Percentiles rank a stretch among this genome's conserved stretches.
phyloP scores from a whole-genome alignment of 305 asterid species.

The Stenogyne calaminthoides region DNA sequence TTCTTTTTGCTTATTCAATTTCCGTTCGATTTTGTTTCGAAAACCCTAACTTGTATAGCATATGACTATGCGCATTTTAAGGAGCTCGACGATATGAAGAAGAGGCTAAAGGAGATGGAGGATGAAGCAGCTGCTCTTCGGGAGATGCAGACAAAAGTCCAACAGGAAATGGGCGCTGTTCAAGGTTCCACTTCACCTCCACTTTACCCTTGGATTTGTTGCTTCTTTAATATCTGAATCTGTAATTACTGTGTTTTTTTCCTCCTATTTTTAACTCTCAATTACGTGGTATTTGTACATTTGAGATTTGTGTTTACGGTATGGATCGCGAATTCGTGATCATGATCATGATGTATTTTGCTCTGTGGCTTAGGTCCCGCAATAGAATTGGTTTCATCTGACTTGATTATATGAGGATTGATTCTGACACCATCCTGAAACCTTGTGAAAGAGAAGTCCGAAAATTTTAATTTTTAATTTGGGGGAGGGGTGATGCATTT shows the following conservation, averaged over 20 bases:
- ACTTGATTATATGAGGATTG: conserved; percentile 13
- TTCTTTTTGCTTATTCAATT: neutral
- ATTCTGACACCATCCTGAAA: neutral
- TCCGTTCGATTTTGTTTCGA: neutral
- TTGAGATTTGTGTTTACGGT: conserved; percentile 11
- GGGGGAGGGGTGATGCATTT: neutral
- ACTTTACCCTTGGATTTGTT: neutral
- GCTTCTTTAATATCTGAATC: neutral
- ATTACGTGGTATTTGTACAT: conserved; percentile 3
- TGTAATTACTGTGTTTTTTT: neutral
- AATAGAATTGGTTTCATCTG: neutral
- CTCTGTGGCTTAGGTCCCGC: neutral
- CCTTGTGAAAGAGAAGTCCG: neutral
- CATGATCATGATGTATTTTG: neutral
- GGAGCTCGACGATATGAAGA: conserved; percentile 76
- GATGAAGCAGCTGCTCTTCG: conserved; percentile 78
- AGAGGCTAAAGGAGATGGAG: conserved; percentile 77
- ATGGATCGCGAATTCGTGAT: too few relatives aligned
- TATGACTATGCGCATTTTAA: conserved; percentile 25
- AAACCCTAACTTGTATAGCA: conserved; percentile 44
- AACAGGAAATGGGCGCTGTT: conserved; percentile 70
- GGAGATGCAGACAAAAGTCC: conserved; percentile 82
- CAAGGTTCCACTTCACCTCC: conserved; percentile 50
- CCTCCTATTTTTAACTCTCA: neutral
- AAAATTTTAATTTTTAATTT: neutral